Percentiles rank a stretch among this genome's conserved stretches.
Evolutionary conservation across 2,329 filamentous ascomycete species (phyloP).

Genomic region (Hymenoscyphus fructigenus): DNA sequence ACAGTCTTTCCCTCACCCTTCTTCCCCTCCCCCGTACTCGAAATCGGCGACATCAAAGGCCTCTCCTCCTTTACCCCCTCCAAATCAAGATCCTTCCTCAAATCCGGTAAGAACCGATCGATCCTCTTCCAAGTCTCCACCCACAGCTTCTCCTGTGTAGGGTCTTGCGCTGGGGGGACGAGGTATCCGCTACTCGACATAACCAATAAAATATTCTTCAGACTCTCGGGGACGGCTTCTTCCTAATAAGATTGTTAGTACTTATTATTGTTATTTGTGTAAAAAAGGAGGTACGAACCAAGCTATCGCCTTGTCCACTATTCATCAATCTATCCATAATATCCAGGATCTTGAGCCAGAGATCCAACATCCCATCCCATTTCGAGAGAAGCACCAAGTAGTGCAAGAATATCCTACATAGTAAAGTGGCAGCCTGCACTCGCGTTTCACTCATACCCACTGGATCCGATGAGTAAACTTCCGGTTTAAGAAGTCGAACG

Average conservation of each 20-base stretch:
- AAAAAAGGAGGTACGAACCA: constrained; percentile 58
- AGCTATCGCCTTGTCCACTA: constrained; percentile 84
- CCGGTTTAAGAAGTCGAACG: constrained; percentile 81
- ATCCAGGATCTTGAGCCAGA: constrained; percentile 90
- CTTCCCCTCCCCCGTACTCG: not conserved
- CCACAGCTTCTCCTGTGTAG: constrained; percentile 57
- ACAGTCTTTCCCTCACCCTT: not conserved
- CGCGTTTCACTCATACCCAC: constrained; percentile 94
- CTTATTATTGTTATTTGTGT: not conserved
- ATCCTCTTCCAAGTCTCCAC: constrained; percentile 65
- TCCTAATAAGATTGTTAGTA: constrained; percentile 53
- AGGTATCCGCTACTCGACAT: constrained; percentile 90
- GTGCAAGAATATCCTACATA: constrained; percentile 94
- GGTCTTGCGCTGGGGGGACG: constrained; percentile 62
- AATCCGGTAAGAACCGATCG: constrained; percentile 62
- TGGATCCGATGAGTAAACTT: constrained; percentile 88
- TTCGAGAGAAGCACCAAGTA: constrained; percentile 83
- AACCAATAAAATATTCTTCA: constrained; percentile 95
- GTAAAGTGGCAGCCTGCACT: constrained; percentile 83
- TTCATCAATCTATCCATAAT: constrained; percentile 97
- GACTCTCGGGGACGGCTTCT: constrained; percentile 89
- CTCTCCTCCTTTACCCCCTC: constrained; percentile 38
- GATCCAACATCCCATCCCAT: constrained; percentile 84
- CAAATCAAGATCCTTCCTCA: constrained; percentile 55
- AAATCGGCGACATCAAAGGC: not conserved